These are phyloP conservation scores for Fusarium scirpi DNA, from an alignment of 2,329 filamentous ascomycete genomes.

Conservation along the genomic window DNA sequence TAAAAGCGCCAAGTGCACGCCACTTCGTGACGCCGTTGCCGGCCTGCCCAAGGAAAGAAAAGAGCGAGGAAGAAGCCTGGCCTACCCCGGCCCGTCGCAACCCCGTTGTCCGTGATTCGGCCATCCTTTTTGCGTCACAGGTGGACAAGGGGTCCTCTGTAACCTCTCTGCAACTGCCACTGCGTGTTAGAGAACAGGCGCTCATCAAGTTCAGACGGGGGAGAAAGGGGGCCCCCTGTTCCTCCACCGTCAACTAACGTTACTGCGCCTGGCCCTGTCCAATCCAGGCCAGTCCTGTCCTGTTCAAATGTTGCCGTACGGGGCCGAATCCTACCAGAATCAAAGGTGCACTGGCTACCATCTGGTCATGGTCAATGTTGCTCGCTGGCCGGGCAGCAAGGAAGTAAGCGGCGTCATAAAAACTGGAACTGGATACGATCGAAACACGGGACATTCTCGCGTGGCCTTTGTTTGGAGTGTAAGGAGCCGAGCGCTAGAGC, in stretches of 20 bases:
- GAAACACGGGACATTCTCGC: constrained; percentile 40
- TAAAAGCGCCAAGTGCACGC: constrained; percentile 10
- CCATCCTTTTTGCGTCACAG: constrained; percentile 44
- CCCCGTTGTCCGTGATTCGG: constrained; percentile 41
- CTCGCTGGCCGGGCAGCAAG: constrained; percentile 35
- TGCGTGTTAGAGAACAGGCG: constrained; percentile 28
- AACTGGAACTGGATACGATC: constrained; percentile 29
- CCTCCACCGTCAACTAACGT: constrained; percentile 37
- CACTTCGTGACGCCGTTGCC: constrained; percentile 24
- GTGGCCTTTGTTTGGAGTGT: constrained; percentile 38
- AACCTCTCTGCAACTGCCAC: constrained; percentile 24
- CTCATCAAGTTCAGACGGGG: constrained; percentile 21
- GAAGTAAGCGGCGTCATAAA: constrained; percentile 12
- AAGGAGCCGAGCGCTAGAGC: background rate
- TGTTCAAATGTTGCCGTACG: background rate
- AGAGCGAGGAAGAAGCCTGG: constrained; percentile 13
- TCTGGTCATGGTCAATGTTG: constrained; percentile 25
- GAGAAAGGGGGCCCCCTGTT: constrained; percentile 23
- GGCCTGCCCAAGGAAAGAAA: background rate
- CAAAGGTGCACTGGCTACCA: constrained; percentile 30
- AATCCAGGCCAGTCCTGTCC: background rate
- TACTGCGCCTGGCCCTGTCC: constrained; percentile 24
- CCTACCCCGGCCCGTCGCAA: constrained; percentile 27
- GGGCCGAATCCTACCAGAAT: constrained; percentile 2
- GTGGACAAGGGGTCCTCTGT: constrained; percentile 41